Evolutionary conservation across 2,329 filamentous ascomycete species (phyloP), one percentile per base, ranked within the genome.

Genomic region (Talaromyces islandicus): DNA sequence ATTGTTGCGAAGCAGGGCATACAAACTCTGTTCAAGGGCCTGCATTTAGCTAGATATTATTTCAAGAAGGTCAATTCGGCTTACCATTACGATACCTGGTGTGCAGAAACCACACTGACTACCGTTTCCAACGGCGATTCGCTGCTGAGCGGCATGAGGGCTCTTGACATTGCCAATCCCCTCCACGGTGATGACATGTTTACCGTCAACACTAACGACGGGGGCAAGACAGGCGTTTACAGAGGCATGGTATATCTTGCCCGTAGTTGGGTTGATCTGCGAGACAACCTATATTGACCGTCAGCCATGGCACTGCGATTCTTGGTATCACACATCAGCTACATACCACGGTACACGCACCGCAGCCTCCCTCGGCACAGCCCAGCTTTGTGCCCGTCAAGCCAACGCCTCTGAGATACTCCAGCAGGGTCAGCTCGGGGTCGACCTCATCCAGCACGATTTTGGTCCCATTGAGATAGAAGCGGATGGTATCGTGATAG

Each of bases 51-150:
- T n/a, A 25, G 14, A 51, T 50, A n/a, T 38, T 12, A 38, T 38
- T 14, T 24, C n/a, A 25, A 32, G 10, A 21, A 14, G 11, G n/a
- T n/a, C n/a, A n/a, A 9, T 21, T 11, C 17, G 27, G 6, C 73
- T 53, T 73, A 83, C 82, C 86, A 97, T 97, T 64, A 97, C 92
- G 69, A 99, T 97, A 2, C 94, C 94, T 4, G 94, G 94, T 0
- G 94, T 97, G 71, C 94, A 99, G 77, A 99, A 99, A 0, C 92
- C 88, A 73, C 88, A 99, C 74, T 99, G 93, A 67, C 91, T 96
- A 54, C 94, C 94, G 77, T 96, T 94, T 32, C 89, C 85, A 75
- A 90, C 90, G 19, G 94, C 93, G 68, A 99, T 89, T 54, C 94
- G 85, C 77, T 97, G 92, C 73, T 97, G 94, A 3, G 88, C 81